Base-by-base conservation (phyloP, 805 yeast species). In the Metschnikowia henanensis region DNA sequence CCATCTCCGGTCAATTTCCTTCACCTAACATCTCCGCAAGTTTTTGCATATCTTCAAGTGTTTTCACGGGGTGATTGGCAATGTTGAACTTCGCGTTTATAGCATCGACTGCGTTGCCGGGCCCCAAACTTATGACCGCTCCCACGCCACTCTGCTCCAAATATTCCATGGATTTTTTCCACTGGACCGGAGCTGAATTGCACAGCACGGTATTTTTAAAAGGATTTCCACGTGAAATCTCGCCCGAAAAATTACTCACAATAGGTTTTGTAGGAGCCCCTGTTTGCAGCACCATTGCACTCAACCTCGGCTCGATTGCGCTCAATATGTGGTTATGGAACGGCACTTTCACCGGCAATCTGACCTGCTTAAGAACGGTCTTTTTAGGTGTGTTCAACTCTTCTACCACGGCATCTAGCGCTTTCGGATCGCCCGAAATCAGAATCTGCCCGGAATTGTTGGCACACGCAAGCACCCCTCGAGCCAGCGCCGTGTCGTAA, bases 321-420 rank as follows among this genome's bases (percentile, higher is more conserved):
- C 42, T 41, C 55, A 80, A 55, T 3, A 68, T 47, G 9, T 62
- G 56, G 45, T 68, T 71, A 55, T 79, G 84, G 57, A 79, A 79
- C 15, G 84, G 81, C 2, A 78, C 72, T 2, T 66, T 57, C 6
- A 77, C 82, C 2, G 76, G 70, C 35, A 78, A 55, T 31, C 49
- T 49, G 1, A 61, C 58, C 3, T 61, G 46, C 46, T 61, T 61
- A 10, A 66, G 51, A 5, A 60, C 56, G 12, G 46, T 50, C 42
- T 47, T 52, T n/a, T 35, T 30, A 37, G 50, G 49, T 13, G 47
- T 7, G 22, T 51, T 43, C 4, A 54, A 28, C 17, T 47, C 49
- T 10, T 19, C 45, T 0, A 71, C 49, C 9, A 59, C 56, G 3
- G 46, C 41, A 6, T 52, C 52, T 2, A 78, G 49, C 1, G 53